These are phyloP conservation scores for Juglanconis oblonga DNA, from an alignment of 2,329 filamentous ascomycete genomes.

Conservation along the genomic window DNA sequence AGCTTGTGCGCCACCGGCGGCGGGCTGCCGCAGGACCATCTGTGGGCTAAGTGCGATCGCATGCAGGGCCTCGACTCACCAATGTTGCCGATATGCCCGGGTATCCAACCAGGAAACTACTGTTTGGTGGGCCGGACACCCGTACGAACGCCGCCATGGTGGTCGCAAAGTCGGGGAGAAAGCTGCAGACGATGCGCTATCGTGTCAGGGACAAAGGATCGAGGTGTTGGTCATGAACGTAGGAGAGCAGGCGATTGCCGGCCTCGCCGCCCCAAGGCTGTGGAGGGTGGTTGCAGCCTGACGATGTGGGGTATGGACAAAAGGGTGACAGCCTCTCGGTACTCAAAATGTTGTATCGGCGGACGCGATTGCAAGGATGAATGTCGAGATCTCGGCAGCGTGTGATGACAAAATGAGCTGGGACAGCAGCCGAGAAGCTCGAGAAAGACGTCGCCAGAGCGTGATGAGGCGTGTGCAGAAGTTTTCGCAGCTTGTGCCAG, in stretches of 20 bases:
- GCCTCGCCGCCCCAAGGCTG: slow-evolving; percentile 24
- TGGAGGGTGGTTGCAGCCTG: slow-evolving; percentile 12
- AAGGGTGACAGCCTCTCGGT: slow-evolving; percentile 6
- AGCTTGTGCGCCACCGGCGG: slow-evolving; percentile 11
- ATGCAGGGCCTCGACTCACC: slow-evolving; percentile 55
- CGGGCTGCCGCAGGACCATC: neutral
- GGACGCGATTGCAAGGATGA: slow-evolving; percentile 1
- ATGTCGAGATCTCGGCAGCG: neutral
- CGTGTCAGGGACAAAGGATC: slow-evolving; percentile 21
- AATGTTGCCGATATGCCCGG: slow-evolving; percentile 96
- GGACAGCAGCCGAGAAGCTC: slow-evolving; percentile 7
- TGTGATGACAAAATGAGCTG: neutral
- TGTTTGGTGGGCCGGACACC: slow-evolving; percentile 95
- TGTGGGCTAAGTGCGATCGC: slow-evolving; percentile 6
- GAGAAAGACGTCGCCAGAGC: slow-evolving; percentile 11
- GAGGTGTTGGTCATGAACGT: slow-evolving; percentile 25
- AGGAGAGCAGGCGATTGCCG: slow-evolving; percentile 19
- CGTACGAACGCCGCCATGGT: slow-evolving; percentile 79
- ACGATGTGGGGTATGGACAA: slow-evolving; percentile 16
- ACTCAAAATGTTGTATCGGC: neutral
- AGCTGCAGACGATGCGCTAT: slow-evolving; percentile 5
- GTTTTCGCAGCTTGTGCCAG: neutral
- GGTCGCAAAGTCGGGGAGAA: slow-evolving; percentile 7
- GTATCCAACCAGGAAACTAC: slow-evolving; percentile 94
- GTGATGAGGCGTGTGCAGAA: neutral